Evolutionary conservation across 768 basidiomycete genomes (phyloP), one percentile per base, ranked within the genome.

Genomic region (Leccinum disarticulatum): DNA sequence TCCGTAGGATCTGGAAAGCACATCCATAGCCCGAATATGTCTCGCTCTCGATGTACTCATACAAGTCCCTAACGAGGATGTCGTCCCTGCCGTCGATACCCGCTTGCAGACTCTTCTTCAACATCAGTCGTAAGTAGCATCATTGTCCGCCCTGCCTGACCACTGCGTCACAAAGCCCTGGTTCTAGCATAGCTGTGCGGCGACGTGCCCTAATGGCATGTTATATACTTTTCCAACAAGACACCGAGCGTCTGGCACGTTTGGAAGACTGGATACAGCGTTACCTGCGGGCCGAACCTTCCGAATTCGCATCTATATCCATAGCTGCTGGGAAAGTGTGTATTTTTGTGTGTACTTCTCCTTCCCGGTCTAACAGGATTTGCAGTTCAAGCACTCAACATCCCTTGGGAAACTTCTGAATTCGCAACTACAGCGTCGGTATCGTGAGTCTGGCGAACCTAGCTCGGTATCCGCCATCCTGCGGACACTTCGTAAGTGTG

Each of bases 11-110:
- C 70, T 95, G 30, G 90, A 91, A 71, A 83, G 83, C 54, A 61
- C 77, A 3, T 74, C 77, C 3, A 63, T 82, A 47, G 66, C 85
- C 19, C 80, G 81, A 14, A 85, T 92, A 59, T 87, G 84, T 63
- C 79, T 93, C 35, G 90, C 91, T 17, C 76, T 93, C 48, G 87
- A 91, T 64, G 81, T 80, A 51, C 77, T 93, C 48, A 84, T 87
- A 57, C 77, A 81, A 50, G 79, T 77, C 17, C 81, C 87, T 3
- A 86, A 80, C 14, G 81, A 83, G 65, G 86, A 90, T 60, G 80
- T 89, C 53, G 81, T 91, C 57, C 91, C 92, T 13, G 92, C 92
- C 2, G 81, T 93, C 5, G 86, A 88, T 66, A 74, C 79, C 22
- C 85, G 84, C 53, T 72, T 94, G 6, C 79, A 81, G 38, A 80